Evolutionary conservation across 257 asterid species (phyloP), one percentile per base, ranked within the genome.

Genomic region (Fraxinus excelsior): DNA sequence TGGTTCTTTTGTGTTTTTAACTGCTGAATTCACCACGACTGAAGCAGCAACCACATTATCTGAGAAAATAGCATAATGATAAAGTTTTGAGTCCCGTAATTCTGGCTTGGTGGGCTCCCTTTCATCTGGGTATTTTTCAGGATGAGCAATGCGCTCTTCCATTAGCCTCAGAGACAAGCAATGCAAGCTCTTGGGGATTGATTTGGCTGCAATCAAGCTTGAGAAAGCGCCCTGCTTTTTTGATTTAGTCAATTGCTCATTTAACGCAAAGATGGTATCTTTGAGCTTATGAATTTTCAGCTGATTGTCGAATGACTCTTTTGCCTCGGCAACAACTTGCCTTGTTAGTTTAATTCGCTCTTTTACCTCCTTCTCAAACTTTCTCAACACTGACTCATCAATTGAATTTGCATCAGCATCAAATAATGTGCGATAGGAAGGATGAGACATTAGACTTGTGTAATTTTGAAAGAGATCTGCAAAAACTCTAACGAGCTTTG

Each of bases 141-240:
- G 80, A 72, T 76, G 82, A n/a, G 85, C 75, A 49, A 84, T 82
- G 7, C 82, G 79, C 76, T 81, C 90, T 37, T 84, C 88, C 90
- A 84, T 88, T 77, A 88, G 75, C 81, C 87, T 81, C 86, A 88
- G 80, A 5, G 87, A 72, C 78, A 86, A 81, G 66, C 89, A 88
- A 49, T 86, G 90, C 84, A 88, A 80, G 81, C 86, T 88, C 83
- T 84, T 84, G 26, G 86, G 89, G 40, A 86, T 88, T 8, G 90
- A 86, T 83, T 86, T 88, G 38, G 92, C 90, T 34, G 92, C 89
- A 71, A 88, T 88, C 84, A 88, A 74, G 75, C 87, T 88, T 21
- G 87, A 80, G 82, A 84, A 88, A 67, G 88, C 85, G n/a, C 88
- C 88, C 78, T 88, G 86, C 80, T 86, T 86, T 73, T 80, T 84